These are phyloP conservation scores for Amaranthus cruentus DNA, from an alignment of 148 eudicot species.

Conservation along the genomic window DNA sequence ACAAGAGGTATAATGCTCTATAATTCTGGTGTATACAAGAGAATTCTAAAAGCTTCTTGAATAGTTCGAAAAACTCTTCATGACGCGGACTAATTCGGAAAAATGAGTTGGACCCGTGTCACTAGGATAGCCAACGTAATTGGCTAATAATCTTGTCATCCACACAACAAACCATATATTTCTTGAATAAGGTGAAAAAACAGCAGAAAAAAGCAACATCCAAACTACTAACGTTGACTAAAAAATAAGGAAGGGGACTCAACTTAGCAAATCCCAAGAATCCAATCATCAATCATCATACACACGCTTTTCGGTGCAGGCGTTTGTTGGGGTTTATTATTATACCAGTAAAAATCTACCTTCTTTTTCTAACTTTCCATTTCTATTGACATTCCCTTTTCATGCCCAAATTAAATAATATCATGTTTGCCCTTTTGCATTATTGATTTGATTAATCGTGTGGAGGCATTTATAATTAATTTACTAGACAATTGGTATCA, in stretches of 20 bases:
- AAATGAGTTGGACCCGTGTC: too few species aligned
- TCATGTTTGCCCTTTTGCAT: conserved; percentile 8
- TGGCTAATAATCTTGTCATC: too few species aligned
- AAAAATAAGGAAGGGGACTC: background rate
- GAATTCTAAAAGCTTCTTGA: too few species aligned
- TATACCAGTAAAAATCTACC: conserved; percentile 6
- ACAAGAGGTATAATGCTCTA: too few species aligned
- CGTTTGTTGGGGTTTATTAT: conserved; percentile 13
- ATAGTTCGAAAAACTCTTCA: too few species aligned
- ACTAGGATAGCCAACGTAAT: too few species aligned
- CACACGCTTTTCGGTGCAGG: conserved; percentile 33
- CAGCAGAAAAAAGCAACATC: conserved; percentile 6
- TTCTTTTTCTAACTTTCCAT: conserved; percentile 4
- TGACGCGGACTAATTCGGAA: too few species aligned
- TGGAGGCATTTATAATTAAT: conserved; percentile 7
- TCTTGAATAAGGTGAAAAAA: too few species aligned
- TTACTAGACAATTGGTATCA: conserved; percentile 19
- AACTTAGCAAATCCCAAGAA: conserved; percentile 1
- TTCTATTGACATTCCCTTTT: conserved; percentile 22
- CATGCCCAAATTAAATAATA: conserved; percentile 1
- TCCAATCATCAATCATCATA: conserved; percentile 30
- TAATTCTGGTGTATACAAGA: too few species aligned
- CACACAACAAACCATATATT: too few species aligned
- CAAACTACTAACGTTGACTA: conserved; percentile 23
- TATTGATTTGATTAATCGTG: conserved; percentile 18